Evolutionary conservation across 108 stramenopile species (phyloP), one percentile per base, ranked within the genome.

Genomic region (Aureococcus anophagefferens): DNA sequence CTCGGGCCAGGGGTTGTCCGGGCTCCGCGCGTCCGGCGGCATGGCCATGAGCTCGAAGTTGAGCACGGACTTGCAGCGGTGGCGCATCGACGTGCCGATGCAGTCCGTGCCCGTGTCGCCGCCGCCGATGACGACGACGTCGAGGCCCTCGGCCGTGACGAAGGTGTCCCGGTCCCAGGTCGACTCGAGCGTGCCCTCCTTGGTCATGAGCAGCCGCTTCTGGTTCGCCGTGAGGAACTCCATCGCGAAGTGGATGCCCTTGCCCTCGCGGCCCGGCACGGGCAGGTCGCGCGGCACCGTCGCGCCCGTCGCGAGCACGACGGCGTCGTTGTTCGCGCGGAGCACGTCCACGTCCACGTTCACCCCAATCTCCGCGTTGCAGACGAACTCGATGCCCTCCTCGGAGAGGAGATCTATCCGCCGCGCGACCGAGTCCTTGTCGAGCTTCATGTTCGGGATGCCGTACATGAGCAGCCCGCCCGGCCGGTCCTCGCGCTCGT

Each of bases 91-190:
- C 18, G 96, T 97, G 65, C 96, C 96, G 74, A 96, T 95, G 77
- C 96, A 96, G 89, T 96, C 96, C 30, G 96, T 96, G 63, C 96
- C 96, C 28, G 96, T 95, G 76, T 95, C 93, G 65, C 95, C 94
- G 65, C 94, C 96, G n/a, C 96, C 96, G 84, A 97, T 95, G 14
- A 97, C 96, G 74, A 97, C 93, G 32, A 97, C 96, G 81, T 97
- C 90, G 86, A 94, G 93, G 45, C 96, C 96, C 70, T 93, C 96
- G 30, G 96, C 96, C 35, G 93, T 91, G 77, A 97, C 92, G 75
- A 90, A 94, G 65, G 89, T 85, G 36, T 89, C 83, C 78, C 87
- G n/a, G 70, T 91, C 89, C 96, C 96, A 97, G 69, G 84, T 79
- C 34, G 90, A 93, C 81, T 95, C 90, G 66, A 97, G 80, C 30